Evolutionary conservation across 805 yeast genomes (phyloP).

Genomic region (Vanderwaltozyma tropicalis): DNA sequence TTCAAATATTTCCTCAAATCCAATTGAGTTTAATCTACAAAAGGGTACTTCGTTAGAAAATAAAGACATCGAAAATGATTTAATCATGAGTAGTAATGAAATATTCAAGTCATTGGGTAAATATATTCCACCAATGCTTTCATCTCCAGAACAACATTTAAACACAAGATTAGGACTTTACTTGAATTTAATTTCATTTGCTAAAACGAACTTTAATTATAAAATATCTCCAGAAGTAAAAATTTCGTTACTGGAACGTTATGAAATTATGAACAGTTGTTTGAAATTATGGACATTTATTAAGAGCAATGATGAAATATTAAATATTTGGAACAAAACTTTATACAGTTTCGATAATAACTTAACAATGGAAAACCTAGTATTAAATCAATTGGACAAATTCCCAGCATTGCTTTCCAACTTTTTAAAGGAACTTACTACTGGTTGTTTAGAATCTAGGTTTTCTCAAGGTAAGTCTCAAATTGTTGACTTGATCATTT

Average conservation of each 20-base stretch:
- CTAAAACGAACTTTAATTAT: constrained; percentile 36
- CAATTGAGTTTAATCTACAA: constrained; percentile 40
- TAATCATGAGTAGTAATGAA: constrained; percentile 41
- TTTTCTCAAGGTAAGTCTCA: constrained; percentile 11
- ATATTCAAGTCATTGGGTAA: constrained; percentile 45
- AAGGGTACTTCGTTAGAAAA: constrained; percentile 35
- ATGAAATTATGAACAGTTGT: constrained; percentile 42
- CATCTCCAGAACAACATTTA: constrained; percentile 43
- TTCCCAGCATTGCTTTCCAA: constrained; percentile 19
- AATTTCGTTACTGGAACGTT: constrained; percentile 30
- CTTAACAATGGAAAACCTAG: constrained; percentile 15
- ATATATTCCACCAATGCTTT: constrained; percentile 44
- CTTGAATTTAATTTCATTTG: constrained; percentile 36
- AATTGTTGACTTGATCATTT: constrained; percentile 16
- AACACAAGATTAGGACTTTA: constrained; percentile 37
- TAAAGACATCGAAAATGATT: constrained; percentile 41
- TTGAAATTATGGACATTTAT: constrained; percentile 31
- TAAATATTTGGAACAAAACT: constrained; percentile 7
- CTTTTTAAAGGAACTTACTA: constrained; percentile 15
- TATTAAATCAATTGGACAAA: constrained; percentile 16
- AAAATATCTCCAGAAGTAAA: constrained; percentile 30
- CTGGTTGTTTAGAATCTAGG: constrained; percentile 3
- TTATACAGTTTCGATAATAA: constrained; percentile 4
- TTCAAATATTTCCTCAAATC: constrained; percentile 35
- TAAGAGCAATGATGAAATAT: constrained; percentile 3